Conservation (phyloP, 805 yeast genomes). For the Candida pseudoglaebosa region DNA sequence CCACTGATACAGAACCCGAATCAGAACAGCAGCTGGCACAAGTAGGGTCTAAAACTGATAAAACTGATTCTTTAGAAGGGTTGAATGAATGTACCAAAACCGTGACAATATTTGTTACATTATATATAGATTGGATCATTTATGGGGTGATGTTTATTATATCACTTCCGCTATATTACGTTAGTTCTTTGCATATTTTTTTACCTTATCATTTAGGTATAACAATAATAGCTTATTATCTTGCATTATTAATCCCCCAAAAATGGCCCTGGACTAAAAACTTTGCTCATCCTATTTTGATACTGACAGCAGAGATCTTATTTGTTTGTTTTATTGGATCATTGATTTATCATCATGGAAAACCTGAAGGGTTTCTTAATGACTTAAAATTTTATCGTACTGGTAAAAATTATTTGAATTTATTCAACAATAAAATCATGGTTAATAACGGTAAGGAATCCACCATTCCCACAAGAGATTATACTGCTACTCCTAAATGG, state of each 20-base stretch:
- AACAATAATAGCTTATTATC: conserved; percentile 53
- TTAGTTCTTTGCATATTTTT: conserved; percentile 44
- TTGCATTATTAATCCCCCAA: conserved; percentile 44
- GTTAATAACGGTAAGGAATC: conserved; percentile 23
- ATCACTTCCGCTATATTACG: conserved; percentile 60
- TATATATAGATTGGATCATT: conserved; percentile 53
- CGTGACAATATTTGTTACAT: conserved; percentile 34
- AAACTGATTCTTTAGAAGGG: conserved; percentile 3
- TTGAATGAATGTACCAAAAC: conserved; percentile 15
- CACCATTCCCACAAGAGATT: conserved; percentile 12
- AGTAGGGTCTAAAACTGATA: background rate
- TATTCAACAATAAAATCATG: conserved; percentile 43
- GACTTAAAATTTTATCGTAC: conserved; percentile 59
- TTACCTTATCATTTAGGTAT: conserved; percentile 61
- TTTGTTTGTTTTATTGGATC: conserved; percentile 60
- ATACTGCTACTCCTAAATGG: conserved; percentile 39
- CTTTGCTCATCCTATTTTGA: conserved; percentile 67
- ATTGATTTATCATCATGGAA: conserved; percentile 40
- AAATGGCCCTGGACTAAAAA: conserved; percentile 43
- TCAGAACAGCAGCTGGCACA: background rate
- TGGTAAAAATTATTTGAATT: conserved; percentile 58
- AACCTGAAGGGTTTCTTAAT: conserved; percentile 47
- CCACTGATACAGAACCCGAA: conserved; percentile 2
- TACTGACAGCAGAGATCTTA: conserved; percentile 62
- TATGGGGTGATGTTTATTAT: conserved; percentile 45